Evolutionary conservation across 2,329 filamentous ascomycete species (phyloP), one percentile per base, ranked within the genome.

Genomic region (Hypoxylon rubiginosum): DNA sequence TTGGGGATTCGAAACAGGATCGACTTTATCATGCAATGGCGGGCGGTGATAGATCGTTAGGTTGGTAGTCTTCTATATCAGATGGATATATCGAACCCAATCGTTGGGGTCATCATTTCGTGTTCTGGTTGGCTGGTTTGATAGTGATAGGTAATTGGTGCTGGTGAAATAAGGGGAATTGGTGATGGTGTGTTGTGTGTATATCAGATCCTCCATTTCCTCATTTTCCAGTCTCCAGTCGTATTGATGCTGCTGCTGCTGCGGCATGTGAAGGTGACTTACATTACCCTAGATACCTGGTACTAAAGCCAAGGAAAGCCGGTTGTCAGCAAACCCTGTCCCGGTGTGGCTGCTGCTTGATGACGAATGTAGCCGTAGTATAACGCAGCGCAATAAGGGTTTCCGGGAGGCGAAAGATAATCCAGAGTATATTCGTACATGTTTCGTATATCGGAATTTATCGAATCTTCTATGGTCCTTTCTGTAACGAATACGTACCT

Each of bases 251-350:
- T 24, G 21, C 21, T 24, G 21, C 21, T 45, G 41, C 21, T 34
- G 45, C 21, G 51, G 15, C 66, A 68, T 68, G 66, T 68, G 66
- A 68, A 66, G 58, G 30, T 36, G n/a, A 19, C 10, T 21, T 43
- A 8, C 13, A 34, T 17, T 39, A 26, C 51, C 51, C 30, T 36
- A 36, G 21, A 24, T 30, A 34, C 15, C 15, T n/a, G n/a, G n/a
- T n/a, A n/a, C n/a, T n/a, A n/a, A 55, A 64, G 61, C 61, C 54
- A 64, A 61, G 56, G 50, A 56, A 52, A 49, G 55, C 61, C 39
- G 21, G 30, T 48, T 55, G 21, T 26, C 17, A 58, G 30, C 32
- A 39, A 43, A 21, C 19, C 32, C 43, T 34, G 19, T 32, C 52
- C 21, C 4, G 26, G 11, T 34, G 17, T 64, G 34, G 36, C 58